Evolutionary conservation across 805 yeast species (phyloP), one percentile per base, ranked within the genome.

Genomic region (Suhomyces sp.): DNA sequence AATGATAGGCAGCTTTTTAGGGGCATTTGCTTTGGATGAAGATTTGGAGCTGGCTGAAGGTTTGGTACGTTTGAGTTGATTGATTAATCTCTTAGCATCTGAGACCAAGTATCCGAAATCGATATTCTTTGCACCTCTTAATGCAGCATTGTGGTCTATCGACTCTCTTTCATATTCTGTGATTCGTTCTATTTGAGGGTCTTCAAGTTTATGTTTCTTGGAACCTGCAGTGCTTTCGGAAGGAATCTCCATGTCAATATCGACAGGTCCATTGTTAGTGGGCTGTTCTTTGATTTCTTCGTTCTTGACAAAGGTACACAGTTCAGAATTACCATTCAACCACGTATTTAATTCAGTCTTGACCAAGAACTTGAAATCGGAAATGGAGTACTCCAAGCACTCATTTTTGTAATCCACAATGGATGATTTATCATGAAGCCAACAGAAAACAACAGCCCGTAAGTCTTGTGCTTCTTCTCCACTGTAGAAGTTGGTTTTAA

Each of bases 321-420:
- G 68, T 24, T 72, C 77, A 3, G 79, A 67, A 14, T 77, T 70
- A 3, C 96, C 96, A 40, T 73, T 74, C 33, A 91, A 70, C 88
- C 93, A 90, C 19, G 86, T 75, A 36, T 83, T 71, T 42, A 91
- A 71, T 54, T 91, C 96, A 6, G 88, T 81, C 60, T 95, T 80
- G 50, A 88, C 95, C 54, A 86, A 61, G 53, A 91, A 90, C 38
- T 86, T 79, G 54, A 91, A 75, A 43, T 86, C 86, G 2, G 78
- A 70, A 21, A 91, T 71, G 3, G 76, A 72, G 25, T 73, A 64
- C 32, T 71, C 73, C 49, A 78, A 82, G 44, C 96, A 86, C 24
- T 76, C 80, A 8, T 79, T 73, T 40, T 88, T 74, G 56, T 91
- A 90, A 36, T 87, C 95, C 9, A 96, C 82, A 28, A 88, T 82